Percentiles rank a stretch among this genome's conserved stretches.
These are phyloP conservation scores for Tylopilus felleus DNA, from an alignment of 768 basidiomycete genomes.

Conservation along the genomic window DNA sequence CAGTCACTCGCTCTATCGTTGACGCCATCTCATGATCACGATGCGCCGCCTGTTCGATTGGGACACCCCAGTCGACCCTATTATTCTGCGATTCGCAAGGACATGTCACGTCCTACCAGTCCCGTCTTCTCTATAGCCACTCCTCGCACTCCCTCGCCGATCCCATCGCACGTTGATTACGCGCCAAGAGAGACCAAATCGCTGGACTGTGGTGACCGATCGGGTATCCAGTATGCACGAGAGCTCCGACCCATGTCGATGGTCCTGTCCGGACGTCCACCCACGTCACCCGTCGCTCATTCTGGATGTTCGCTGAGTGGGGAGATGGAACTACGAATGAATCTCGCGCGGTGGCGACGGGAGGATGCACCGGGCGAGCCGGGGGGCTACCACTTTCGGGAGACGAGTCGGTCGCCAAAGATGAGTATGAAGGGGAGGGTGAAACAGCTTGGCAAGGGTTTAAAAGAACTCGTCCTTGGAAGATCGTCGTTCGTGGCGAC, in stretches of 20 bases:
- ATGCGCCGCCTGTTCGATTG: slow-evolving; percentile 34
- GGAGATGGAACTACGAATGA: slow-evolving; percentile 57
- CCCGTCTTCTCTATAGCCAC: slow-evolving; percentile 26
- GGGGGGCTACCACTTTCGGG: slow-evolving; percentile 30
- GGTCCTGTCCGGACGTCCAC: slow-evolving; percentile 19
- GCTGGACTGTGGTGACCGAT: slow-evolving; percentile 28
- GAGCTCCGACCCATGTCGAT: slow-evolving; percentile 30
- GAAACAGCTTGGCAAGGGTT: slow-evolving; percentile 29
- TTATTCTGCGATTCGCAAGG: slow-evolving; percentile 52
- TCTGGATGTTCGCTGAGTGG: slow-evolving; percentile 57
- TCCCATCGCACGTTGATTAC: slow-evolving; percentile 22
- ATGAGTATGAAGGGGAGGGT: slow-evolving; percentile 25
- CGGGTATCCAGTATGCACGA: slow-evolving; percentile 14
- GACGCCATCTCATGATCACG: slow-evolving; percentile 21
- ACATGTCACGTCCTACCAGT: slow-evolving; percentile 41
- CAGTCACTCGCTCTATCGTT: slow-evolving; percentile 20
- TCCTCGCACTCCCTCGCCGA: slow-evolving; percentile 28
- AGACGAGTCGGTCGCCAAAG: slow-evolving; percentile 23
- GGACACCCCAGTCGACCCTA: slow-evolving; percentile 54
- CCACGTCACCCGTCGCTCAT: slow-evolving; percentile 13
- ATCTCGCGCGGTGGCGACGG: slow-evolving; percentile 39
- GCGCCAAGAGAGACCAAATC: slow-evolving; percentile 31
- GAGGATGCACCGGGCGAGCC: slow-evolving; percentile 31
- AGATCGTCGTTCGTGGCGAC: slow-evolving; percentile 15
- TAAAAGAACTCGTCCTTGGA: slow-evolving; percentile 32